phyloP scores from a whole-genome alignment of 257 asterid species.

The Plectranthus barbatus region DNA sequence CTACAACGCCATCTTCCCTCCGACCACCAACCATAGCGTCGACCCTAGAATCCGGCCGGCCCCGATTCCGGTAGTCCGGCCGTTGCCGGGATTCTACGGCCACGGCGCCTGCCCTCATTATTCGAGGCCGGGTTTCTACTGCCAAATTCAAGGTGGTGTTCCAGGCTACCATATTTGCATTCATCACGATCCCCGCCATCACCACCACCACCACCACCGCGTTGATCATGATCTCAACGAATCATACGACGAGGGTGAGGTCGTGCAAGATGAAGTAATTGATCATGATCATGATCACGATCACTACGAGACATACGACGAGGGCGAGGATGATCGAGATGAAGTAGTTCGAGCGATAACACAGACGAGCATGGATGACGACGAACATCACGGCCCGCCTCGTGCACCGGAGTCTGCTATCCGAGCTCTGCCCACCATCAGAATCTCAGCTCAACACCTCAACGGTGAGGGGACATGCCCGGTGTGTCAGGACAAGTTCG shows the following conservation, averaged over 20 bases:
- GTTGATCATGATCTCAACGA: no score
- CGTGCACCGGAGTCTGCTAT: slow-evolving; percentile 47
- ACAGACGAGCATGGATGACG: not conserved
- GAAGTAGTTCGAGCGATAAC: not conserved
- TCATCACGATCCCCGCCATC: no score
- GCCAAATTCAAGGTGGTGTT: not conserved
- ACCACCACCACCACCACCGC: no score
- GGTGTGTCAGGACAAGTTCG: slow-evolving; percentile 47
- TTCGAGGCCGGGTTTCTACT: not conserved
- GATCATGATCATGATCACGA: not conserved
- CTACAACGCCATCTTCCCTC: not conserved
- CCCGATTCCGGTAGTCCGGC: no score
- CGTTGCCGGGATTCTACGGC: no score
- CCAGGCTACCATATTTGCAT: no score
- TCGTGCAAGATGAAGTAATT: no score
- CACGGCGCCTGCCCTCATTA: not conserved
- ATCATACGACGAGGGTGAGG: no score
- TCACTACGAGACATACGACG: not conserved
- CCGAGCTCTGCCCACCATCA: slow-evolving; percentile 39
- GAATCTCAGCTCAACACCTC: slow-evolving; percentile 30
- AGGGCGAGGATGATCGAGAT: not conserved
- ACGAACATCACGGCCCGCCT: slow-evolving; percentile 27
- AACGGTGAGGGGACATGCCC: slow-evolving; percentile 40
- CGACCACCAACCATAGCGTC: not conserved
- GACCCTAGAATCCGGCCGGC: not conserved